phyloP scores from a whole-genome alignment of 2,329 filamentous ascomycete species.

The Atkinsonella texensis region DNA sequence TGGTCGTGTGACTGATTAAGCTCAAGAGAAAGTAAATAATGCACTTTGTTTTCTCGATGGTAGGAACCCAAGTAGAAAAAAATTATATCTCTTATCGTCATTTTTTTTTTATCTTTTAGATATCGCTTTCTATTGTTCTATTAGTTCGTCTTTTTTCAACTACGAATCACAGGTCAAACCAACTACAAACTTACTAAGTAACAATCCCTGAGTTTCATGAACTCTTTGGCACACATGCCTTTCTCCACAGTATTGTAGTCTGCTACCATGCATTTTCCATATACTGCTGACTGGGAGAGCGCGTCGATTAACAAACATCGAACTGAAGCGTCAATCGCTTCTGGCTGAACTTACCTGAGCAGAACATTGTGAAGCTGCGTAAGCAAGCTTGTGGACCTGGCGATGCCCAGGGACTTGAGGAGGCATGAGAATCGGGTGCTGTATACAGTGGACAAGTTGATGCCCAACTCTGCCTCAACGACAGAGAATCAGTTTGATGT shows the following conservation, averaged over 20 bases:
- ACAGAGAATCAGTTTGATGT: no score
- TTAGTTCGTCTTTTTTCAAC: neutral
- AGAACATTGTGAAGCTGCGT: constrained; percentile 43
- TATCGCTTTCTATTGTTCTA: constrained; percentile 11
- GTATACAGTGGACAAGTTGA: no score
- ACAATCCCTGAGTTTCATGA: constrained; percentile 75
- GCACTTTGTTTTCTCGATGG: no score
- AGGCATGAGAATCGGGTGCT: constrained; percentile 1
- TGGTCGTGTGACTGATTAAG: neutral
- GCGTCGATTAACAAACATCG: neutral
- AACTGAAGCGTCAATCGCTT: neutral
- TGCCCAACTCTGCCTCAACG: no score
- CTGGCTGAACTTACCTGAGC: constrained; percentile 30
- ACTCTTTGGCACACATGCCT: constrained; percentile 80
- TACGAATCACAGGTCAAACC: neutral
- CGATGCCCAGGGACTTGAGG: constrained; percentile 17
- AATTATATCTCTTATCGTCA: neutral
- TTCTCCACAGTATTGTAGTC: constrained; percentile 88
- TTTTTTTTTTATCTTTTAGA: constrained; percentile 12
- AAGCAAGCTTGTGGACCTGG: constrained; percentile 43
- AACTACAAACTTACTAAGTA: constrained; percentile 53
- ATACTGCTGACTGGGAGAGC: constrained; percentile 55
- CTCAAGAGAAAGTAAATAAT: neutral
- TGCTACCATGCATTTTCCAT: constrained; percentile 81
- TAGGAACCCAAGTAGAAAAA: no score